Base-by-base conservation (phyloP, 495 filamentous ascomycete genomes). In the Tuber melanosporum region DNA sequence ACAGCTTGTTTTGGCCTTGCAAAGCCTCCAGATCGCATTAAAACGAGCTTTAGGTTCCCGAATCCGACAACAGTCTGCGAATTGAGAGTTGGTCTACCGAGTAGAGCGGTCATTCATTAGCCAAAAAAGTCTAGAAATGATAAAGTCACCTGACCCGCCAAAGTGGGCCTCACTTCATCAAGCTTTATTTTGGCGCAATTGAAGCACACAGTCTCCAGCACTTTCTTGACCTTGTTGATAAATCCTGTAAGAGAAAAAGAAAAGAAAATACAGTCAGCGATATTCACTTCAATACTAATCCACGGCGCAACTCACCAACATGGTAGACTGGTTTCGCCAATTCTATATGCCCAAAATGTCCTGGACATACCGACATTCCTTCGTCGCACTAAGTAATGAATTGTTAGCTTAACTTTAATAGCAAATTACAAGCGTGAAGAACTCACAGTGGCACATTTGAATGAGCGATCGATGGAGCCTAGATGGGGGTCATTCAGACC, bases 281-380 rank as follows among this genome's bases (percentile, higher is more conserved):
- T 41, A 57, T 74, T 17, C 57, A 69, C 26, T 71, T 66, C 4
- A 70, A 45, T 22, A 71, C 71, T 71, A 66, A 36, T 19, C 26
- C 15, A 32, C 9, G 20, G 26, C 19, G 57, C 44, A 76, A 84
- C 85, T 74, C 78, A 89, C 88, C 92, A 81, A 93, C 93, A 82
- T 99, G 95, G 84, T 91, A 99, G 78, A 98, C 95, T 20, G 95
- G 95, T 80, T 91, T 91, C 17, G 95, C 94, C 74, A 99, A 89
- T 83, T 99, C 96, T 77, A 98, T 98, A 84, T 98, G 96, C 49
- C 95, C 95, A 81, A 98, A 99, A 85, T 99, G 95, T 44, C 95
- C 95, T 75, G 94, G 94, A 85, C 95, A 99, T 83, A 97, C 93
- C 47, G 92, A 91, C 88, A 97, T 97, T 81, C 91, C 90, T 85